Conservation (phyloP, 1,139 yeast species). For the Hansenula lynferdii region DNA sequence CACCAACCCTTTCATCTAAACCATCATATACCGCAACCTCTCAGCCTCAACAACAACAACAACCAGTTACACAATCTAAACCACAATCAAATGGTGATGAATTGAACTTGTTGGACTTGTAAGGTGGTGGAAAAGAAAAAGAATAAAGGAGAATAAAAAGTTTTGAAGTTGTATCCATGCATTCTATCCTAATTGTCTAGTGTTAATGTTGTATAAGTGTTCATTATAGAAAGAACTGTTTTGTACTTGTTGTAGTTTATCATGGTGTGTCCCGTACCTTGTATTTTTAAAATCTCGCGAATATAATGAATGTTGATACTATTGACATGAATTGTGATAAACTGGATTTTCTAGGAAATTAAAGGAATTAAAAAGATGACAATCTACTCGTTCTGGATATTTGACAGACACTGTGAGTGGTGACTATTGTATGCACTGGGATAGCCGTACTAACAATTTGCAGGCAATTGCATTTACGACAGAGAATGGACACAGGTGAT, state of each 20-base stretch:
- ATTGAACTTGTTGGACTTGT: conserved; percentile 40
- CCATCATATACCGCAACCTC: conserved; percentile 12
- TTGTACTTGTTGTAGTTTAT: too few relatives aligned
- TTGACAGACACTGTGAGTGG: conserved; percentile 73
- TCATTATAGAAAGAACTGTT: neutral
- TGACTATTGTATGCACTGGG: neutral
- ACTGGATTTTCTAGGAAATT: neutral
- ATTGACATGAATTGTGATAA: too few relatives aligned
- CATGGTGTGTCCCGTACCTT: too few relatives aligned
- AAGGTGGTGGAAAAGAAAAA: neutral
- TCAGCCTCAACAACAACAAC: conserved; percentile 11
- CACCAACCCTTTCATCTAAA: conserved; percentile 8
- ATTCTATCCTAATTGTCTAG: too few relatives aligned
- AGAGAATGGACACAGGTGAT: conserved; percentile 47
- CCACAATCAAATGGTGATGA: conserved; percentile 26
- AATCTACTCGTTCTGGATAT: conserved; percentile 80
- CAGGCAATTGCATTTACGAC: conserved; percentile 61
- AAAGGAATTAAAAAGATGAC: conserved; percentile 31
- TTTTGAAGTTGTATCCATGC: neutral
- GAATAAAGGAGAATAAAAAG: too few relatives aligned
- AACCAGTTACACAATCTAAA: conserved; percentile 6
- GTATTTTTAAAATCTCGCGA: too few relatives aligned
- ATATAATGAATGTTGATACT: too few relatives aligned
- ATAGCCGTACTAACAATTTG: conserved; percentile 8
- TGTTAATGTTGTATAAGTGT: too few relatives aligned